Percentiles rank a stretch among this genome's conserved stretches.
Evolutionary conservation across 495 filamentous ascomycete species (phyloP).

Genomic region (Hypoxylon subgilvum): DNA sequence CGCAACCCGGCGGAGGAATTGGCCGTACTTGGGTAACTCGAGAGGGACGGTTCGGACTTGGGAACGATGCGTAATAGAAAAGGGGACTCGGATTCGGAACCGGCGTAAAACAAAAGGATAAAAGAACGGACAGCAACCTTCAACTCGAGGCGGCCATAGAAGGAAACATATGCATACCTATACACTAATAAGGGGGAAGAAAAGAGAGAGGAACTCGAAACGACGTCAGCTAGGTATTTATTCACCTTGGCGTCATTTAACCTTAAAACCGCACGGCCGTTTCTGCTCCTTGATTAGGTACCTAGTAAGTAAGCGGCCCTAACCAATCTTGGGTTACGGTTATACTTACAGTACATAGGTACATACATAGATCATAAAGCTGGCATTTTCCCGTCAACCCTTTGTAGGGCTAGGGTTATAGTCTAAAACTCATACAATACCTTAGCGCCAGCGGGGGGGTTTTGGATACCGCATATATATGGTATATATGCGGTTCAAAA

Average conservation of each 20-base stretch:
- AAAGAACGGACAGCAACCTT: conserved; percentile 25
- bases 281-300: too few species aligned
- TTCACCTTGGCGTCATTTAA: conserved; percentile 8
- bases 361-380: too few species aligned
- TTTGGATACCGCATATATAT: too few species aligned
- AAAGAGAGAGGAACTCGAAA: not conserved
- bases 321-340: too few species aligned
- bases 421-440: too few species aligned
- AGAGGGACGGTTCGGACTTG: not conserved
- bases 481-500: too few species aligned
- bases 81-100: not conserved
- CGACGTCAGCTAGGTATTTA: not conserved
- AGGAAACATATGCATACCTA: conserved; percentile 18
- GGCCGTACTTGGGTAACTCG: not conserved
- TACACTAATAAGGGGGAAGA: not conserved
- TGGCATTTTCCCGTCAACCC: too few species aligned
- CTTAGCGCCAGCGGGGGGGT: too few species aligned
- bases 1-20: not conserved
- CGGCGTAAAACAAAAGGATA: conserved; percentile 1
- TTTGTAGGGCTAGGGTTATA: too few species aligned
- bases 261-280: conserved; percentile 5
- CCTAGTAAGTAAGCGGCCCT: too few species aligned
- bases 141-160: conserved; percentile 9
- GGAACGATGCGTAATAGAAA: not conserved
- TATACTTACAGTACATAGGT: too few species aligned